Evolutionary conservation across 1,284 basidiomycete genomes (phyloP), one percentile per base, ranked within the genome.

Genomic region (Fomitopsis schrenkii): DNA sequence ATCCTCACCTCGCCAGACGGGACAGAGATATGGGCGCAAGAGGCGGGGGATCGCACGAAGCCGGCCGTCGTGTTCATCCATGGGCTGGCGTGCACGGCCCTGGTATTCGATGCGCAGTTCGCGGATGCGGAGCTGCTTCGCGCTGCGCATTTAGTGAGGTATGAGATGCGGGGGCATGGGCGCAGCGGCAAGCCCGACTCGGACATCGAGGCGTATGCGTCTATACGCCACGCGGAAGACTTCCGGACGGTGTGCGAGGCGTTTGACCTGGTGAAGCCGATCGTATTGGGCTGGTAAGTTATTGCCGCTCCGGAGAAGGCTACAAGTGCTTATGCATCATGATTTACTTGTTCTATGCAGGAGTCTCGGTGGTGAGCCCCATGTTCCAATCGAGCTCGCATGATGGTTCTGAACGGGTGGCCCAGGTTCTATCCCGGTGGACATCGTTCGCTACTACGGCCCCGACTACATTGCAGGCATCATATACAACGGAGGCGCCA

Each of bases 51-150:
- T 63, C 67, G 72, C 9, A 67, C 68, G 28, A 77, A 77, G 56
- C 77, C 75, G 8, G 66, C 74, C 5, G 63, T 80, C 41, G 72
- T 81, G 44, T 77, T 80, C 66, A 73, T 80, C 33, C 79, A 79
- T 64, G 79, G 77, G 7, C 72, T 77, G 59, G 71, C 72, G 9
- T 68, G 76, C 62, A 75, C 72, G 57, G 68, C 71, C 19, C 66
- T 73, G 28, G 75, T 71, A 7, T 80, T 77, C 63, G 75, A 79
- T 61, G 66, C 66, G 45, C 73, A 78, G 59, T 78, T 80, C 62
- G 60, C 62, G 22, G 76, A 79, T 63, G 57, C 67, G 7, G 61
- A 59, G 19, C 72, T 76, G 67, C 65, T 68, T 19, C 64, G 68
- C 54, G 66, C 69, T 50, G 66, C 73, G 53, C 76, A 78, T 63